Evolutionary conservation across 1,284 basidiomycete species (phyloP).

Genomic region (Moesziomyces sp.): DNA sequence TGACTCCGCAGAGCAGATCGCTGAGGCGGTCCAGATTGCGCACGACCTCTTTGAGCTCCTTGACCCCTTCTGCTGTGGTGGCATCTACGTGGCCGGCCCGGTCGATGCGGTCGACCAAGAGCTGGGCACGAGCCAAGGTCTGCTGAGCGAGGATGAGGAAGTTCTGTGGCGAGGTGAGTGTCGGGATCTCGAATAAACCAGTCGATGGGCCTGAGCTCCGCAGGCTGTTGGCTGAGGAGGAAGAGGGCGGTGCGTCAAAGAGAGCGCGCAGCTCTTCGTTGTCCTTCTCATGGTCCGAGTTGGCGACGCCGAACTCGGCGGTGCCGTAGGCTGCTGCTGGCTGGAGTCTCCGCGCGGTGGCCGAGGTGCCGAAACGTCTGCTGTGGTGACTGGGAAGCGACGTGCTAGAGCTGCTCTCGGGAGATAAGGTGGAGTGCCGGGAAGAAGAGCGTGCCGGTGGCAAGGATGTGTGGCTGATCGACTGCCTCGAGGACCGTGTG

Average conservation of each 20-base stretch:
- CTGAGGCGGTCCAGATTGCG: conserved; percentile 83
- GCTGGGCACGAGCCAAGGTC: conserved; percentile 61
- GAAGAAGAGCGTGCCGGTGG: conserved; percentile 5
- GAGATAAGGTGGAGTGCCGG: neutral
- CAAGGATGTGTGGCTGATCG: conserved; percentile 3
- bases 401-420: neutral
- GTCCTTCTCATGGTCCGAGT: conserved; percentile 46
- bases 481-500: conserved; percentile 16
- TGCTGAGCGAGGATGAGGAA: conserved; percentile 58
- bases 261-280: conserved; percentile 42
- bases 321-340: conserved; percentile 13
- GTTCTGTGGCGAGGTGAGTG: conserved; percentile 50
- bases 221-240: conserved; percentile 27
- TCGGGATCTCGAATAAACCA: conserved; percentile 59
- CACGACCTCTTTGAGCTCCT: conserved; percentile 58
- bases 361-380: conserved; percentile 10
- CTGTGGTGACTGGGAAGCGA: neutral
- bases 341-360: conserved; percentile 12
- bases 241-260: conserved; percentile 51
- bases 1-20: conserved; percentile 93
- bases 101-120: conserved; percentile 63
- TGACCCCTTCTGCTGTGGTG: conserved; percentile 15
- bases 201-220: conserved; percentile 28
- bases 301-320: neutral
- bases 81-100: conserved; percentile 36